These are phyloP conservation scores for Ganoderma boninense DNA, from an alignment of 1,284 basidiomycete species.

Conservation along the genomic window DNA sequence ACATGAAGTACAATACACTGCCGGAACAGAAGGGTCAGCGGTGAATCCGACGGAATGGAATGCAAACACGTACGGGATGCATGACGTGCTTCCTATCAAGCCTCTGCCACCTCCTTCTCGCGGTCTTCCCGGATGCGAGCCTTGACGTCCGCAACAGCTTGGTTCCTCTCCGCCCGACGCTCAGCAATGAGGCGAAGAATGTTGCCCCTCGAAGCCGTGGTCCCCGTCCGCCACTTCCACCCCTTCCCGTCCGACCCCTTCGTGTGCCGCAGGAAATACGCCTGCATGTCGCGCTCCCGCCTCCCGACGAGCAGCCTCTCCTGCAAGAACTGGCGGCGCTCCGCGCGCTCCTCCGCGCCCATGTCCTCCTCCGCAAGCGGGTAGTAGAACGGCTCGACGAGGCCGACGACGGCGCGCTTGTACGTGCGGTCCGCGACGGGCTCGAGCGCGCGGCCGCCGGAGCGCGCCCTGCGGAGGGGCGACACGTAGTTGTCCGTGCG, in stretches of 20 bases:
- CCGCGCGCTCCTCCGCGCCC: constrained; percentile 57
- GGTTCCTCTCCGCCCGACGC: constrained; percentile 65
- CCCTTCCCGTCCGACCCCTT: constrained; percentile 51
- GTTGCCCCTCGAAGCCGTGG: constrained; percentile 50
- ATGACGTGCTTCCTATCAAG: constrained; percentile 14
- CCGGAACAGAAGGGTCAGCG: neutral
- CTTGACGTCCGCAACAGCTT: constrained; percentile 53
- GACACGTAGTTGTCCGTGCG: constrained; percentile 90
- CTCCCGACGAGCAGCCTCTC: constrained; percentile 60
- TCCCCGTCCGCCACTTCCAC: constrained; percentile 51
- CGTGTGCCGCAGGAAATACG: constrained; percentile 55
- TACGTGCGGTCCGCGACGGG: constrained; percentile 62
- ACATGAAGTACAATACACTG: neutral
- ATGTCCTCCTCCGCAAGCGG: constrained; percentile 84
- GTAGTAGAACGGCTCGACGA: constrained; percentile 92
- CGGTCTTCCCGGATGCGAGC: constrained; percentile 52
- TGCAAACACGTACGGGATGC: neutral
- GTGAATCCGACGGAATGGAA: neutral
- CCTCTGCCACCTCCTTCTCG: constrained; percentile 19
- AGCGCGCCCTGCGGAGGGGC: constrained; percentile 51
- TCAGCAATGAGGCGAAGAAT: constrained; percentile 58
- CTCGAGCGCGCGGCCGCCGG: constrained; percentile 41
- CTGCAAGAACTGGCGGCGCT: constrained; percentile 68
- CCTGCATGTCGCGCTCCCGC: constrained; percentile 50
- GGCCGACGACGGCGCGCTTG: constrained; percentile 89